Evolutionary conservation across 176 grass and related monocot genomes (phyloP).

Genomic region (Carex myosuroides): DNA sequence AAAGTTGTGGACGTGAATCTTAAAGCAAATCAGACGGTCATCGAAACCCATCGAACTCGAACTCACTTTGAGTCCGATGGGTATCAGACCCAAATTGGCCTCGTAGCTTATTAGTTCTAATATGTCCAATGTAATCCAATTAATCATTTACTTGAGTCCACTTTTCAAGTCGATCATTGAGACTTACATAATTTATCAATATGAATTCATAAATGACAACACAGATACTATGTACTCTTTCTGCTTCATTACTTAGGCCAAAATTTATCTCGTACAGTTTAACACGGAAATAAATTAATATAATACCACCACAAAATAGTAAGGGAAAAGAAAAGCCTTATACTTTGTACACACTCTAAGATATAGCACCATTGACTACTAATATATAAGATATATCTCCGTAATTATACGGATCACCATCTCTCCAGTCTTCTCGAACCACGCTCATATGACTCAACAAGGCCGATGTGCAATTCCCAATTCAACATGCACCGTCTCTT

Average conservation of each 20-base stretch:
- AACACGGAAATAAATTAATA: constrained; percentile 1
- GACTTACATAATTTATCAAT: background rate
- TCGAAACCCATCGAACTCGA: no score
- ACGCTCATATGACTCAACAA: background rate
- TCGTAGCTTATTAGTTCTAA: background rate
- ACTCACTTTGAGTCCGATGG: no score
- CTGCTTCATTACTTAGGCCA: background rate
- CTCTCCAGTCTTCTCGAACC: background rate
- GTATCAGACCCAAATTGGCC: no score
- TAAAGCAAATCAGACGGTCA: no score
- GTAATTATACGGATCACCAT: background rate
- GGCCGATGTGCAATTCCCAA: background rate
- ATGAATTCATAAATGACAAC: background rate
- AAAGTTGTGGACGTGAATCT: no score
- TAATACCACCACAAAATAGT: background rate
- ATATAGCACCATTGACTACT: background rate
- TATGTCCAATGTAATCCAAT: background rate
- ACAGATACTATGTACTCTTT: background rate
- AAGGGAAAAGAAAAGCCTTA: background rate
- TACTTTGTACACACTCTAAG: background rate
- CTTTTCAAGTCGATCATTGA: background rate
- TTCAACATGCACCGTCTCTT: constrained; percentile 3
- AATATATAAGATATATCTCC: background rate
- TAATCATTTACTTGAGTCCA: background rate
- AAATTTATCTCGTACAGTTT: background rate